phyloP scores from a whole-genome alignment of 2,329 filamentous ascomycete genomes.

The Penicillium psychrosexuale region DNA sequence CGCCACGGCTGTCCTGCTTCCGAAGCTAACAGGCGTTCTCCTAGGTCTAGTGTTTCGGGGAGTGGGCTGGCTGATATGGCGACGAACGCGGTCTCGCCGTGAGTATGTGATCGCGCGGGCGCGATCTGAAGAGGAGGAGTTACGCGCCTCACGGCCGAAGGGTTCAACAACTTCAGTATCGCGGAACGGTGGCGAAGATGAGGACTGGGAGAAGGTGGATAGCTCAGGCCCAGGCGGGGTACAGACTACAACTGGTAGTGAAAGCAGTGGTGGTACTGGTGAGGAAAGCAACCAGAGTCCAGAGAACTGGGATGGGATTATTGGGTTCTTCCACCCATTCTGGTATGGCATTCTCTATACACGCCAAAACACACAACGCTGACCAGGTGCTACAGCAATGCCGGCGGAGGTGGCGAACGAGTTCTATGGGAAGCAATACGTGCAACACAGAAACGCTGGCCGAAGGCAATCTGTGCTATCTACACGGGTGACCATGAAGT shows the following conservation, averaged over 20 bases:
- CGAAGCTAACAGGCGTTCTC: conserved; percentile 33
- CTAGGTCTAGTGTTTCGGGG: conserved; percentile 38
- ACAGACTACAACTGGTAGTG: conserved; percentile 43
- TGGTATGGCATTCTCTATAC: conserved; percentile 59
- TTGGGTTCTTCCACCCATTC: conserved; percentile 97
- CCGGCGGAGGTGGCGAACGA: conserved; percentile 89
- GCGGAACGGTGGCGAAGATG: conserved; percentile 48
- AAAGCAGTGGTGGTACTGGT: conserved; percentile 44
- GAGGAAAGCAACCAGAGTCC: neutral
- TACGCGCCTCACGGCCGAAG: conserved; percentile 26
- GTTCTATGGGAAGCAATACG: conserved; percentile 95
- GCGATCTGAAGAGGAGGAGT: conserved; percentile 43
- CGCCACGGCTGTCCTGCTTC: conserved; percentile 35
- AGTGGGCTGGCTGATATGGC: conserved; percentile 61
- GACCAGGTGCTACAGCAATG: conserved; percentile 62
- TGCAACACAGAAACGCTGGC: conserved; percentile 85
- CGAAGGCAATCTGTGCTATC: conserved; percentile 81
- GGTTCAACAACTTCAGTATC: conserved; percentile 17
- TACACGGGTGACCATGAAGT: conserved; percentile 95
- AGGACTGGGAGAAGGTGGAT: conserved; percentile 69
- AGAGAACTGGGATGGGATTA: conserved; percentile 75
- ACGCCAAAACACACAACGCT: conserved; percentile 8
- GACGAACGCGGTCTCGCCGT: conserved; percentile 62
- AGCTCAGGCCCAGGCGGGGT: conserved; percentile 49
- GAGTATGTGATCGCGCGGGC: conserved; percentile 53